Conservation (phyloP, 2,329 filamentous ascomycete species). For the Colletotrichum lini region DNA sequence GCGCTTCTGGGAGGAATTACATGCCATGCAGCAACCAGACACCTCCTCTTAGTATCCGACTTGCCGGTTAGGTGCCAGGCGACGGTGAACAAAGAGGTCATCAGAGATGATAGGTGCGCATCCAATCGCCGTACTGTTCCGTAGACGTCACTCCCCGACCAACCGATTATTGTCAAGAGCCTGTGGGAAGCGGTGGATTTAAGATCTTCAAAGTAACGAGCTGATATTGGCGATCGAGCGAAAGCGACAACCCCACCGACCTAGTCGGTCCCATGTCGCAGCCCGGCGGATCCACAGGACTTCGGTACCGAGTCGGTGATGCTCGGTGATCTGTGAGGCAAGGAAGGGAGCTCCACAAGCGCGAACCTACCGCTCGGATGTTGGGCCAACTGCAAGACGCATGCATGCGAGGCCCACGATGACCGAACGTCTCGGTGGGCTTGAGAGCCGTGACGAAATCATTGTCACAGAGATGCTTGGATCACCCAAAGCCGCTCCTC, state of each 20-base stretch:
- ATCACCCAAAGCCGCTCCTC: background rate
- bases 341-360: background rate
- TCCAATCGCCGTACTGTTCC: background rate
- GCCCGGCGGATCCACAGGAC: background rate
- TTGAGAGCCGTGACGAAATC: background rate
- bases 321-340: background rate
- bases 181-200: background rate
- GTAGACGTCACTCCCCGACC: background rate
- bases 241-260: constrained; percentile 9
- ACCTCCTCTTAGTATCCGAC: background rate
- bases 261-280: constrained; percentile 2
- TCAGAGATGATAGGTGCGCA: background rate
- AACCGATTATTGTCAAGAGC: background rate
- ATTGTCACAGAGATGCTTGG: background rate
- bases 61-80: too few species aligned
- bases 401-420: background rate
- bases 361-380: constrained; percentile 14
- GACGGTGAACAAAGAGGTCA: background rate
- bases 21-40: background rate
- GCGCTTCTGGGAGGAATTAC: background rate
- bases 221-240: constrained; percentile 5
- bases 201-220: background rate
- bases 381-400: background rate
- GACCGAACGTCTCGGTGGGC: background rate
- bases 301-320: constrained; percentile 33